These are phyloP conservation scores for Termitomyces sp. DNA, from an alignment of 768 basidiomycete genomes.

Conservation along the genomic window DNA sequence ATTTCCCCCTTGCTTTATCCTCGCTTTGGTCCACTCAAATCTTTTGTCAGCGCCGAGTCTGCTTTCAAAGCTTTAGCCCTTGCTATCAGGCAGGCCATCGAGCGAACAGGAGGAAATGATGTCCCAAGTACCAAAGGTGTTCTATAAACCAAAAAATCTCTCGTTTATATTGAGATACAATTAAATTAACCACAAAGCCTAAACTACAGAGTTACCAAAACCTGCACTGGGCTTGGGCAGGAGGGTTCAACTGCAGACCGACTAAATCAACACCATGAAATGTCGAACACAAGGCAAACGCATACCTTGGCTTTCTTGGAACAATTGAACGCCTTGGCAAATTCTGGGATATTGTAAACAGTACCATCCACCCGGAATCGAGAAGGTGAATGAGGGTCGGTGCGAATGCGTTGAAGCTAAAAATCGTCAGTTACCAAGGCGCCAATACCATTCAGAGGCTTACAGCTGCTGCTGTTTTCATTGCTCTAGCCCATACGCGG, in stretches of 20 bases:
- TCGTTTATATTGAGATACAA: constrained; percentile 4
- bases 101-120: constrained; percentile 82
- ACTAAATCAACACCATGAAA: not conserved
- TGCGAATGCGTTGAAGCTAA: constrained; percentile 72
- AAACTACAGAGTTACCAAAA: constrained; percentile 59
- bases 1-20: constrained; percentile 17
- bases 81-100: constrained; percentile 92
- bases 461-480: constrained; percentile 74
- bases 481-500: constrained; percentile 80
- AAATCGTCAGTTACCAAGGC: not conserved
- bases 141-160: constrained; percentile 28
- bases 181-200: not conserved
- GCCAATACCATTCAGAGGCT: constrained; percentile 11
- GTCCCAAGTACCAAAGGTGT: constrained; percentile 98
- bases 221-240: constrained; percentile 67
- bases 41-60: constrained; percentile 75
- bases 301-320: constrained; percentile 67
- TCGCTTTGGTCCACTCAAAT: constrained; percentile 1
- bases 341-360: constrained; percentile 80
- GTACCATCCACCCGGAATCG: constrained; percentile 83
- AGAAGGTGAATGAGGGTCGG: constrained; percentile 85
- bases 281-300: not conserved
- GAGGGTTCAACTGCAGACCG: constrained; percentile 68
- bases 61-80: constrained; percentile 97
- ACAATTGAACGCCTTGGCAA: constrained; percentile 85